These are phyloP conservation scores for Suillus discolor DNA, from an alignment of 768 basidiomycete genomes.

Conservation along the genomic window DNA sequence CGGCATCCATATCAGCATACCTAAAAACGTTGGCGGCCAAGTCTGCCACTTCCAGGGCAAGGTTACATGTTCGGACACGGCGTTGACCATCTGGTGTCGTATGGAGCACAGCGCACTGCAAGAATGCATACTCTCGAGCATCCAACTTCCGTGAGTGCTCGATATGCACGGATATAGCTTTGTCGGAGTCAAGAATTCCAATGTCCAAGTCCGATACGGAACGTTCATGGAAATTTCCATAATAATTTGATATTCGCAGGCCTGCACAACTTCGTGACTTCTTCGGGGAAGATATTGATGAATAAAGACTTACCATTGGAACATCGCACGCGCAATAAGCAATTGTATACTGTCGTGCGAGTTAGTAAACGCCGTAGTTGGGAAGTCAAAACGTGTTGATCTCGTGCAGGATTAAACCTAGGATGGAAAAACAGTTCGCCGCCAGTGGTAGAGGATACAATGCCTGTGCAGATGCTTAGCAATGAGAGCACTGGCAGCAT, in stretches of 20 bases:
- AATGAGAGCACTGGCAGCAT: constrained; percentile 8
- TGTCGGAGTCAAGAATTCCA: constrained; percentile 80
- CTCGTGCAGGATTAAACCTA: constrained; percentile 74
- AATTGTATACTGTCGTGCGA: constrained; percentile 78
- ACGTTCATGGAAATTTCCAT: constrained; percentile 72
- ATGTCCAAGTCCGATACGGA: constrained; percentile 76
- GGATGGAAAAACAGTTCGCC: constrained; percentile 94
- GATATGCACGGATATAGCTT: constrained; percentile 73
- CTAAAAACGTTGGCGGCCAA: constrained; percentile 92
- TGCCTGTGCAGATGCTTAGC: constrained; percentile 42
- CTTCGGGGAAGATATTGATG: not conserved
- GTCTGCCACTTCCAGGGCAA: constrained; percentile 79
- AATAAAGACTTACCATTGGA: constrained; percentile 64
- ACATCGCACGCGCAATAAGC: constrained; percentile 78
- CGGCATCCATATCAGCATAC: constrained; percentile 87
- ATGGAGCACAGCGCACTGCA: constrained; percentile 90
- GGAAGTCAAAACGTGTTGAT: constrained; percentile 65
- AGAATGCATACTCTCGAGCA: constrained; percentile 69
- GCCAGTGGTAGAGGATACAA: constrained; percentile 73
- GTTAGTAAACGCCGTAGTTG: constrained; percentile 71
- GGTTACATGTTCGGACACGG: constrained; percentile 81
- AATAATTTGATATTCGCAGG: constrained; percentile 62
- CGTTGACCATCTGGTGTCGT: constrained; percentile 78
- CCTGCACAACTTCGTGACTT: constrained; percentile 40
- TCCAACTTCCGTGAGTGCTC: constrained; percentile 72